Evolutionary conservation across 2,329 filamentous ascomycete species (phyloP), one percentile per base, ranked within the genome.

Genomic region (Claviceps cyperi): DNA sequence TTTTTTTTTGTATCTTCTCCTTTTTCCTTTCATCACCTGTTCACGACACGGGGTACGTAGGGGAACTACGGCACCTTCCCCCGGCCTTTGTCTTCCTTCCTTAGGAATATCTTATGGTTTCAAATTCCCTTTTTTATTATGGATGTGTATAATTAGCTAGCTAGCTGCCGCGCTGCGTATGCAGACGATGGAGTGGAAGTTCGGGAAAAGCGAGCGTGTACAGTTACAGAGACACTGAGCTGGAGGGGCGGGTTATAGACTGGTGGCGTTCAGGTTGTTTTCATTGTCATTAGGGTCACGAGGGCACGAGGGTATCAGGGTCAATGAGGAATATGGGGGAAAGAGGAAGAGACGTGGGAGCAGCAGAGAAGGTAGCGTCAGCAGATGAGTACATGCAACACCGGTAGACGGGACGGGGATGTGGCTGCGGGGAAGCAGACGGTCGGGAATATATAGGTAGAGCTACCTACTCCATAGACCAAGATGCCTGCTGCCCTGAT

Each of bases 71-170:
- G 40, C 40, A 43, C n/a, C 15, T 14, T 19, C 17, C 24, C 14
- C 35, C 32, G 14, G 13, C 4, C 35, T 47, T 21, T 17, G 15
- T n/a, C 14, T 5, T 38, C 32, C 43, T 21, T 15, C 22, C 43
- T 39, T 47, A 21, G 17, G 21, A 39, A 22, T 39, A 17, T 43
- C 19, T 28, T 22, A 13, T 17, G 7, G 13, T 48, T 47, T 46
- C 7, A n/a, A 32, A 22, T 50, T 47, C 39, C 19, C 9, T 50
- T n/a, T 14, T 46, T 43, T 41, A 35, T 45, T 22, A 13, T 46
- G 48, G 43, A 37, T 51, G 43, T 46, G 41, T 51, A 51, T 38
- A 14, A 51, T 49, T 37, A 28, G 24, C 24, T 37, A 28, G 24
- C 24, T 37, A 51, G 37, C 28, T 38, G 21, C 41, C 35, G 17